Base-by-base conservation (phyloP, 2,329 filamentous ascomycete species). In the Talaromyces verruculosus region DNA sequence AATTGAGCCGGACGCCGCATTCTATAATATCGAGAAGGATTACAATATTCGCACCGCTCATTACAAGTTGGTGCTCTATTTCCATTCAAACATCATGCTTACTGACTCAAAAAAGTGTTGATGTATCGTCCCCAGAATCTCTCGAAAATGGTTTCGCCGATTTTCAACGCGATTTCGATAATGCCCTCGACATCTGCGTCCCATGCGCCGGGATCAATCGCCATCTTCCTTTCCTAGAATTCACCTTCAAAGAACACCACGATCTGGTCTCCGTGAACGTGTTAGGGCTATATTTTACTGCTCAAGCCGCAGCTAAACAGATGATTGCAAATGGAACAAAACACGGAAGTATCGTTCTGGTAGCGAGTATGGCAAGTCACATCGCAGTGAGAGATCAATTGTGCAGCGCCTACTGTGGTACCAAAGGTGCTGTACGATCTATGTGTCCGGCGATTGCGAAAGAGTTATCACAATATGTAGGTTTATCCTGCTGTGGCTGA, bases 351-450 rank as follows among this genome's bases (percentile, higher is more conserved):
- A 85, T 86, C 62, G 77, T 86, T 11, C 72, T 86, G 3, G 81
- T 86, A 0, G 84, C 84, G 0, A 84, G 83, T 63, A 85, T 86
- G 70, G 83, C 84, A 0, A 81, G 81, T 33, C 77, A 83, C 64
- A 83, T 84, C 68, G 83, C 83, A 0, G 81, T 85, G 19, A 77
- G 81, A 8, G 81, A 79, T 15, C 83, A 85, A 70, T 72, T 78
- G 39, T 82, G 79, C 57, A 81, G 79, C 47, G 80, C 80, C 5
- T 84, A 84, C 63, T 83, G 81, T 69, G 81, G 78, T 2, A 80
- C 78, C 0, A 84, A 84, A 69, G 82, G 81, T 0, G 81, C 82
- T 0, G 82, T 84, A 19, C 73, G 76, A 49, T 78, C 79, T 0
- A 83, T 84, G 81, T 79, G 77, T 65, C 76, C 81, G 1, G 78